Base-by-base conservation (phyloP, 164 flowering plant species). In the Hamamelis virginiana region DNA sequence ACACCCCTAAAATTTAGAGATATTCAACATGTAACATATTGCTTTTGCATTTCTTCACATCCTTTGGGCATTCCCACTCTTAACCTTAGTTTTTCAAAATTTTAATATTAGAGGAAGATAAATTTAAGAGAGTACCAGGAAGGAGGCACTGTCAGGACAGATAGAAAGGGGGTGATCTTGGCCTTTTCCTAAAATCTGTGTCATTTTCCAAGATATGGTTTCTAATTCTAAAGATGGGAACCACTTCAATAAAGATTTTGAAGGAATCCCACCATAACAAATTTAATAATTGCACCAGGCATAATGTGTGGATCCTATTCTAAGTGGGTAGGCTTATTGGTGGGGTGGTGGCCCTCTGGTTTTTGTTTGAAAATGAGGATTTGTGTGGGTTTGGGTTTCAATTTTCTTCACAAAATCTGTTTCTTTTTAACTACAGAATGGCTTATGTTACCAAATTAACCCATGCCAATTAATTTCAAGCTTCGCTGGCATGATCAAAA, bases 261-360 rank as follows among this genome's bases (percentile, higher is more conserved):
- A 63, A 74, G 63, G 69, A 62, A 72, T 65, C 67, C 75, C 72
- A 48, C 73, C 79, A 73, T 70, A 75, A 48, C 59, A 73, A 61
- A 64, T 48, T 76, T 60, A 75, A 82, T 83, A 76, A 83, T 75
- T 81, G 82, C 62, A 67, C 61, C 65, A 38, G 62, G 18, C n/a
- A 44, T 68, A 21, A 59, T 2, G 71, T 44, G 67, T 68, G 78
- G 77, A 77, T 72, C 81, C 71, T 43, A 76, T 74, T 72, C 43
- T 53, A 38, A 62, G 75, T 38, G 33, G 64, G 71, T 74, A 77
- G 82, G n/a, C n/a, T 78, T 59, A 69, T 51, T 67, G 59, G 41
- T 57, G 52, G 41, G 67, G 56, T 12, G 65, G 67, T 63, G 68
- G 71, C 14, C 9, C 56, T 68, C 56, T 70, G 67, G 64, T 59